These are phyloP conservation scores for Penicillium samsonianum DNA, from an alignment of 495 filamentous ascomycete species.

Conservation along the genomic window DNA sequence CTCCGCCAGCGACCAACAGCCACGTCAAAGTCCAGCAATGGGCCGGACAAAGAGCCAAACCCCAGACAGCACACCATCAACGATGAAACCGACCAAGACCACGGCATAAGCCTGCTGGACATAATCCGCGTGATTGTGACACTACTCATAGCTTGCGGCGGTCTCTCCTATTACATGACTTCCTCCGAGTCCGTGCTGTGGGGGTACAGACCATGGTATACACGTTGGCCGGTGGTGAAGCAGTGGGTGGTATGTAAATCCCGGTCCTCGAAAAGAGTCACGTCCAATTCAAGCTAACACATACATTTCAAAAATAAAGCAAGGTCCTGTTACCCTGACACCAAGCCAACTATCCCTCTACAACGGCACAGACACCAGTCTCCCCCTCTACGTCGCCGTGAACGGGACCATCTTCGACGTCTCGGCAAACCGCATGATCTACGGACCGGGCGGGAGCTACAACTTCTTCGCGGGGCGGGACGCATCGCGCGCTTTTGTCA, in stretches of 20 bases:
- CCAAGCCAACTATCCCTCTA: constrained; percentile 69
- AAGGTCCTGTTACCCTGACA: constrained; percentile 62
- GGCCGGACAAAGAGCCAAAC: constrained; percentile 16
- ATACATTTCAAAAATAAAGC: constrained; percentile 34
- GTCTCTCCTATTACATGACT: constrained; percentile 80
- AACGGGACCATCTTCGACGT: constrained; percentile 98
- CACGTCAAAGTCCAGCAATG: constrained; percentile 14
- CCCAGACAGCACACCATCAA: constrained; percentile 16
- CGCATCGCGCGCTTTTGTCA: constrained; percentile 89
- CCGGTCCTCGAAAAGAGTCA: neutral
- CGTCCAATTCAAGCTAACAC: constrained; percentile 2
- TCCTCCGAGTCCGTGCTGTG: constrained; percentile 65
- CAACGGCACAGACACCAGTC: constrained; percentile 71
- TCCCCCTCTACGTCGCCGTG: constrained; percentile 87
- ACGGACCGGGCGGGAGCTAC: constrained; percentile 90
- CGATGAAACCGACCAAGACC: constrained; percentile 15
- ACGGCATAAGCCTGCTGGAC: constrained; percentile 63
- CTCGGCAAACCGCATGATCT: constrained; percentile 66
- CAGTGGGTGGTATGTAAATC: constrained; percentile 56
- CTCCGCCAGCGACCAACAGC: constrained; percentile 39
- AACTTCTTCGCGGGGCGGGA: constrained; percentile 84
- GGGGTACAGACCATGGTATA: constrained; percentile 70
- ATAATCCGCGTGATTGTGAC: constrained; percentile 72
- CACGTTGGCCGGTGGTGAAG: constrained; percentile 61
- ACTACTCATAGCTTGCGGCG: constrained; percentile 65